These are phyloP conservation scores for Recurvomyces mirabilis DNA, from an alignment of 495 filamentous ascomycete species.

Conservation along the genomic window DNA sequence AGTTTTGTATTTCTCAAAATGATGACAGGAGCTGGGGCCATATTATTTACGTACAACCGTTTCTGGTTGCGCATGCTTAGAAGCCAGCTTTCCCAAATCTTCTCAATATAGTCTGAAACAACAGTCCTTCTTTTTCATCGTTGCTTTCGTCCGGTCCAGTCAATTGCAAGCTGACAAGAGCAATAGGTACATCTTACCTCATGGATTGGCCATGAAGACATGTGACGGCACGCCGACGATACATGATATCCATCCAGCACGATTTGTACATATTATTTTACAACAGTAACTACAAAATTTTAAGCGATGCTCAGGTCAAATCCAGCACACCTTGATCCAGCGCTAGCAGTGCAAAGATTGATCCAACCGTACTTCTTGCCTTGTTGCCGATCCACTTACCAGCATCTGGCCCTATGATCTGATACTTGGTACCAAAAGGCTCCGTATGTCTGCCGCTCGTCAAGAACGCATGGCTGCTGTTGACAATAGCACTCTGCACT, in stretches of 20 bases:
- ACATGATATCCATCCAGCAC: too few species aligned
- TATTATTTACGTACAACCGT: conserved; percentile 15
- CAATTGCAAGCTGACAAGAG: too few species aligned
- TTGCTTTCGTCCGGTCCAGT: too few species aligned
- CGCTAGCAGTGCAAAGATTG: conserved; percentile 16
- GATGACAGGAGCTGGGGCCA: conserved; percentile 23
- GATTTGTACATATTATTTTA: too few species aligned
- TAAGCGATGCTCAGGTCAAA: too few species aligned
- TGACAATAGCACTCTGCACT: conserved; percentile 24
- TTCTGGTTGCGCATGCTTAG: conserved; percentile 18
- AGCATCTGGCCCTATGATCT: conserved; percentile 5
- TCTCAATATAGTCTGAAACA: conserved; percentile 13
- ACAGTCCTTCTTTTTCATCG: too few species aligned
- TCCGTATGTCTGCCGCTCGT: conserved; percentile 39
- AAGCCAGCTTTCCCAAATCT: conserved; percentile 20
- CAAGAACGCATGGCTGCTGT: conserved; percentile 35
- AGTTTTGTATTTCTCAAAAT: too few species aligned
- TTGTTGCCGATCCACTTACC: conserved; percentile 12
- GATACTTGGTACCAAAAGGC: conserved; percentile 35
- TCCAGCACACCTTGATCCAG: conserved; percentile 8
- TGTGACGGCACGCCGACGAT: too few species aligned
- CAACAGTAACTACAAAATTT: too few species aligned
- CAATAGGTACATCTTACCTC: too few species aligned
- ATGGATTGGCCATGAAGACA: too few species aligned
- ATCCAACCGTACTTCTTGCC: conserved; percentile 15